A percentile compares a stretch with the other conserved stretches of the same genome.
phyloP scores from a whole-genome alignment of 1,284 basidiomycete species.

The Boletus mariae region DNA sequence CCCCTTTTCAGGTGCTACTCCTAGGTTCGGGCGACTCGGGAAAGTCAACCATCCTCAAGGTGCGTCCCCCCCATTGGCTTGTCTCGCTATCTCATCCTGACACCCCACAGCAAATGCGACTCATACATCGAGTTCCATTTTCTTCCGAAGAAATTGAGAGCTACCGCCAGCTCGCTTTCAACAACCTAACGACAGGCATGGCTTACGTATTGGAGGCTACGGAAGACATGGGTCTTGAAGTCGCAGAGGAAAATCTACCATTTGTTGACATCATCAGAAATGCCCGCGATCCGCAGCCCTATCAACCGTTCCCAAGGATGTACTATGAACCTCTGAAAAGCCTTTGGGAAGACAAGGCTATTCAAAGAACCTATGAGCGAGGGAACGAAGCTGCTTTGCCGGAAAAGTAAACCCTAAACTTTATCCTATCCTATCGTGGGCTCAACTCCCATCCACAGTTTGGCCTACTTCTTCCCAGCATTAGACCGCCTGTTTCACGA shows the following conservation, averaged over 20 bases:
- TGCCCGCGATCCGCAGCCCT: conserved; percentile 71
- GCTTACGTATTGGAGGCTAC: conserved; percentile 81
- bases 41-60: conserved; percentile 89
- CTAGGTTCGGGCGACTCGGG: conserved; percentile 93
- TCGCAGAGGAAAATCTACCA: conserved; percentile 55
- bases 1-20: conserved; percentile 61
- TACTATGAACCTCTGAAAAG: conserved; percentile 65
- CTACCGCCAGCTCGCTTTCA: conserved; percentile 86
- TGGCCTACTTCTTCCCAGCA: conserved; percentile 73
- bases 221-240: conserved; percentile 80
- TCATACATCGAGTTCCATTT: conserved; percentile 81
- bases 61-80: conserved; percentile 30
- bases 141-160: conserved; percentile 72
- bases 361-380: conserved; percentile 70
- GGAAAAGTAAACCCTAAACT: conserved; percentile 66
- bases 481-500: conserved; percentile 78
- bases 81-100: not conserved
- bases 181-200: conserved; percentile 86
- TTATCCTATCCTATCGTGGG: not conserved
- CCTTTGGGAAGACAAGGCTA: conserved; percentile 77
- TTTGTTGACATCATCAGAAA: conserved; percentile 64
- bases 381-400: conserved; percentile 87
- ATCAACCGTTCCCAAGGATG: conserved; percentile 69
- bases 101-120: conserved; percentile 76
- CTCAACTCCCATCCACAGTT: conserved; percentile 35